Evolutionary conservation across 106 monocot species (phyloP).

Genomic region (Dendrobium catenatum): DNA sequence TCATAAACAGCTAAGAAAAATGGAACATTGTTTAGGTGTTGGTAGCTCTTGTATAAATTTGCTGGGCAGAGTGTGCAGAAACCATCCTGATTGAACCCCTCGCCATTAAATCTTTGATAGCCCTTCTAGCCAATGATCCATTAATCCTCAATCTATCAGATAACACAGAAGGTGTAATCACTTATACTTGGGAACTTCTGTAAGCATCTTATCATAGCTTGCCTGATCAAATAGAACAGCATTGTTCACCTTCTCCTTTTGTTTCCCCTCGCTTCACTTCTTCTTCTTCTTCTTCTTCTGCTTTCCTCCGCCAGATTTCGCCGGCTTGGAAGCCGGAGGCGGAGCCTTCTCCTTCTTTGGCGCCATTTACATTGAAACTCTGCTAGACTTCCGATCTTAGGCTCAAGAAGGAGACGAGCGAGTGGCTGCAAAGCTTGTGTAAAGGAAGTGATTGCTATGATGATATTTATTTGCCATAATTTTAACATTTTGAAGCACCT

Average conservation of each 20-base stretch:
- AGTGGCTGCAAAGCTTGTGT: too few species aligned
- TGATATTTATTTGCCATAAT: too few species aligned
- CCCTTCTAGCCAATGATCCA: conserved; percentile 44
- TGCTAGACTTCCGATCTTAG: too few species aligned
- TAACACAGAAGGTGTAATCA: conserved; percentile 27
- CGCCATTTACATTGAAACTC: not conserved
- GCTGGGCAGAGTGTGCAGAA: conserved; percentile 48
- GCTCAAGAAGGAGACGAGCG: too few species aligned
- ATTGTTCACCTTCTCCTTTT: conserved; percentile 32
- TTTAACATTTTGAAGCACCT: too few species aligned
- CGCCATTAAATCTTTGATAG: conserved; percentile 62
- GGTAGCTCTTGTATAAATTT: conserved; percentile 70
- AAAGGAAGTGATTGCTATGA: too few species aligned
- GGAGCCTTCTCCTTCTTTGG: conserved; percentile 39
- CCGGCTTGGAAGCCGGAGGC: conserved; percentile 32
- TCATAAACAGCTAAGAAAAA: too few species aligned
- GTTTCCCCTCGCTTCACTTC: conserved; percentile 32
- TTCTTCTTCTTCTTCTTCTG: conserved; percentile 44
- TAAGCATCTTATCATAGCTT: conserved; percentile 26
- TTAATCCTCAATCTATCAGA: conserved; percentile 20
- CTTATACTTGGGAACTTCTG: conserved; percentile 28
- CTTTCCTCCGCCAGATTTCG: conserved; percentile 33
- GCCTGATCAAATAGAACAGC: conserved; percentile 22
- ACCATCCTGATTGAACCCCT: conserved; percentile 65
- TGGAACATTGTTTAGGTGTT: conserved; percentile 21